Conservation (phyloP, 2,329 filamentous ascomycete species). For the Pestalotiopsis sp. region DNA sequence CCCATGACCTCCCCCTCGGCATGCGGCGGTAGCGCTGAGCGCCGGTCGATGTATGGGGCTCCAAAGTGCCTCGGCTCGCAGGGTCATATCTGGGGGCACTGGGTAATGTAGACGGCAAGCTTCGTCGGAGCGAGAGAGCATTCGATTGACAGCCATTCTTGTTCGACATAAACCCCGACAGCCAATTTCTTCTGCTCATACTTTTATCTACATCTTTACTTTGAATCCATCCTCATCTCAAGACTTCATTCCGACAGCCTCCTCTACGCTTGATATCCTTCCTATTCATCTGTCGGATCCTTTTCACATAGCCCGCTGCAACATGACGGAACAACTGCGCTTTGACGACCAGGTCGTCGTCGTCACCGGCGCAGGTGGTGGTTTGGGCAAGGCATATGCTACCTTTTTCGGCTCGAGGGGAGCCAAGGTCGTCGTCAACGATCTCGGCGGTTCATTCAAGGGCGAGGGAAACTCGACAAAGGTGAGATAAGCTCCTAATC, state of each 20-base stretch:
- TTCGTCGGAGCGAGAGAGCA: conserved; percentile 5
- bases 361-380: conserved; percentile 83
- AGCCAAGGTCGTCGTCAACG: conserved; percentile 95
- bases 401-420: conserved; percentile 90
- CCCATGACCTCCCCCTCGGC: conserved; percentile 5
- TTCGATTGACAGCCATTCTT: neutral
- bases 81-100: conserved; percentile 6
- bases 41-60: neutral
- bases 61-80: conserved; percentile 15
- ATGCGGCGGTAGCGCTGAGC: neutral
- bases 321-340: conserved; percentile 50
- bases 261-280: neutral
- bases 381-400: conserved; percentile 80
- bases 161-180: neutral
- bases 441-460: conserved; percentile 90
- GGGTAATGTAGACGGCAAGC: conserved; percentile 12
- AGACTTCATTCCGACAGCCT: neutral
- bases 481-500: conserved; percentile 51
- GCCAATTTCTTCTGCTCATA: neutral
- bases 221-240: neutral
- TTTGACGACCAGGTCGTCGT: conserved; percentile 90
- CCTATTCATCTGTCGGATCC: conserved; percentile 3
- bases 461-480: conserved; percentile 87
- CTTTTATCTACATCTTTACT: neutral
- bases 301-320: conserved; percentile 14